These are phyloP conservation scores for Eucalyptus cloeziana DNA, from an alignment of 345 rosid species.

Conservation along the genomic window DNA sequence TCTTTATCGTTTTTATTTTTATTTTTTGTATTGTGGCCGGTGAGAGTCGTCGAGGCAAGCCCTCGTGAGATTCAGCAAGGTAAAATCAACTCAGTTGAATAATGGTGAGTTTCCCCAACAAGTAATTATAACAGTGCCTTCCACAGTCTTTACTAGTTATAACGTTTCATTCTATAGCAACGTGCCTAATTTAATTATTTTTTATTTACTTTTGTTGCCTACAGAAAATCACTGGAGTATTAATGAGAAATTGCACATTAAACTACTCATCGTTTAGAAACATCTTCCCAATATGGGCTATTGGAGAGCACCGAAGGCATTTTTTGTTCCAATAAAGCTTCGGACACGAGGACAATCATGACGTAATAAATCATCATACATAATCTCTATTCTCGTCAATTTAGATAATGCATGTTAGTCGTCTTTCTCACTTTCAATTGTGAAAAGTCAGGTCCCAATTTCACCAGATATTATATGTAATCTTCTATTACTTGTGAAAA, in stretches of 20 bases:
- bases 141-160: neutral
- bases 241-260: slow-evolving; percentile 28
- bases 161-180: neutral
- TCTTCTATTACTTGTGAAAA: neutral
- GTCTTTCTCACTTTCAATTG: neutral
- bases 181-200: neutral
- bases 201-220: neutral
- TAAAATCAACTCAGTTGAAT: slow-evolving; percentile 21
- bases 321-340: neutral
- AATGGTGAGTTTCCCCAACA: slow-evolving; percentile 52
- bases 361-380: neutral
- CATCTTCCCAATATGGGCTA: slow-evolving; percentile 44
- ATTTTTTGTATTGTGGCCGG: too few species aligned
- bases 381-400: neutral
- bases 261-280: slow-evolving; percentile 35
- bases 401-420: neutral
- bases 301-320: slow-evolving; percentile 18
- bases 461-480: neutral
- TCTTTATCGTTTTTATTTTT: too few species aligned
- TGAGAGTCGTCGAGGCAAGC: too few species aligned
- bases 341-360: neutral
- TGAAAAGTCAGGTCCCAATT: neutral
- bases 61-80: too few species aligned
- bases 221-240: slow-evolving; percentile 32
- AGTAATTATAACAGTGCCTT: neutral